Evolutionary conservation across 768 basidiomycete species (phyloP).

Genomic region (Mrakia hoshinonis): DNA sequence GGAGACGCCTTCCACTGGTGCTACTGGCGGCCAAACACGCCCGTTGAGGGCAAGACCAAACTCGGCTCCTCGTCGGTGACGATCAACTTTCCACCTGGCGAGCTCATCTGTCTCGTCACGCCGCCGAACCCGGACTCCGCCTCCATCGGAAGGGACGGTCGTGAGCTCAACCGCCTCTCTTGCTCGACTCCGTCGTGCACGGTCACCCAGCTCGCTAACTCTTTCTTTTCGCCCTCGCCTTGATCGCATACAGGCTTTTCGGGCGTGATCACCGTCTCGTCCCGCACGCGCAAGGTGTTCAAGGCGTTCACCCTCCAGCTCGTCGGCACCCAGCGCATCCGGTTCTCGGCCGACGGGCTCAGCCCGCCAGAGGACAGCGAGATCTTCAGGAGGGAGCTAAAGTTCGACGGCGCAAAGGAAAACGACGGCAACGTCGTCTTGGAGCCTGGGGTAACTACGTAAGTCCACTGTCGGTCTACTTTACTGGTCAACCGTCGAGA

Average conservation of each 20-base stretch:
- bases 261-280: not conserved
- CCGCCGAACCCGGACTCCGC: not conserved
- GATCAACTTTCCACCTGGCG: not conserved
- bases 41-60: not conserved
- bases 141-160: not conserved
- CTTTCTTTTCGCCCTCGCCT: too few relatives aligned
- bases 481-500: too few relatives aligned
- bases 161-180: too few relatives aligned
- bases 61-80: not conserved
- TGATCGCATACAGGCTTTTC: not conserved
- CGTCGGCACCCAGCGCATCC: not conserved
- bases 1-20: not conserved
- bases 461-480: not conserved
- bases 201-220: too few relatives aligned
- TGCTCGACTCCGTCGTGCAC: too few relatives aligned
- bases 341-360: not conserved
- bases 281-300: not conserved
- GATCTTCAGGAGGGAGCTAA: constrained; percentile 1
- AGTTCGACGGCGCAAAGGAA: constrained; percentile 5
- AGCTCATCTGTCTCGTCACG: not conserved
- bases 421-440: constrained; percentile 32
- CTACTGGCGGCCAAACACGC: not conserved
- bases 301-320: not conserved
- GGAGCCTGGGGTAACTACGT: constrained; percentile 27
- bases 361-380: not conserved